Evolutionary conservation across 805 yeast genomes (phyloP).

Genomic region (Metschnikowia lunata): DNA sequence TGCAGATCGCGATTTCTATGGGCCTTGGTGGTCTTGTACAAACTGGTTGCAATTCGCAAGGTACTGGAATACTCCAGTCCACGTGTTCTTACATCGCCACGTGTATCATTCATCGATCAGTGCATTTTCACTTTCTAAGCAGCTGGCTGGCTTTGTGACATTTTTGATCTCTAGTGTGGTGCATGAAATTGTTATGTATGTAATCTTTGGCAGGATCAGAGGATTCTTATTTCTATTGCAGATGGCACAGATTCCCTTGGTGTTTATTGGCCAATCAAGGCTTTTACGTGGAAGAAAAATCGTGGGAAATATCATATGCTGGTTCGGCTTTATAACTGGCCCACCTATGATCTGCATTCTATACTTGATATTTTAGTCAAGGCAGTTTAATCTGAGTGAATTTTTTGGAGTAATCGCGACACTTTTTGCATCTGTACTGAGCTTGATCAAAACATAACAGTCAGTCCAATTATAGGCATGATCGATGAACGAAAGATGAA

Average conservation of each 20-base stretch:
- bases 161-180: conserved; percentile 75
- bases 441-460: too few relatives aligned
- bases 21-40: conserved; percentile 96
- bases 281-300: conserved; percentile 52
- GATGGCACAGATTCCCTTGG: conserved; percentile 83
- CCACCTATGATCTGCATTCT: conserved; percentile 85
- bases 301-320: conserved; percentile 77
- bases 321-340: conserved; percentile 88
- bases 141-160: conserved; percentile 70
- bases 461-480: too few relatives aligned
- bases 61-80: conserved; percentile 94
- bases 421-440: too few relatives aligned
- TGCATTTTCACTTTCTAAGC: conserved; percentile 60
- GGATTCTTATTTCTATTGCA: conserved; percentile 79
- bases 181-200: conserved; percentile 92
- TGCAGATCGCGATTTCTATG: conserved; percentile 90
- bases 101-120: conserved; percentile 90
- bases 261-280: conserved; percentile 56
- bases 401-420: too few relatives aligned
- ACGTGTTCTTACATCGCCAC: conserved; percentile 81
- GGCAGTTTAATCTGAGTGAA: too few relatives aligned
- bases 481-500: background rate
- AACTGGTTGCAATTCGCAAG: conserved; percentile 93
- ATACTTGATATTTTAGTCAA: conserved; percentile 49
- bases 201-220: conserved; percentile 71